Evolutionary conservation across 345 rosid species (phyloP).

Genomic region (Iberis pinnata): DNA sequence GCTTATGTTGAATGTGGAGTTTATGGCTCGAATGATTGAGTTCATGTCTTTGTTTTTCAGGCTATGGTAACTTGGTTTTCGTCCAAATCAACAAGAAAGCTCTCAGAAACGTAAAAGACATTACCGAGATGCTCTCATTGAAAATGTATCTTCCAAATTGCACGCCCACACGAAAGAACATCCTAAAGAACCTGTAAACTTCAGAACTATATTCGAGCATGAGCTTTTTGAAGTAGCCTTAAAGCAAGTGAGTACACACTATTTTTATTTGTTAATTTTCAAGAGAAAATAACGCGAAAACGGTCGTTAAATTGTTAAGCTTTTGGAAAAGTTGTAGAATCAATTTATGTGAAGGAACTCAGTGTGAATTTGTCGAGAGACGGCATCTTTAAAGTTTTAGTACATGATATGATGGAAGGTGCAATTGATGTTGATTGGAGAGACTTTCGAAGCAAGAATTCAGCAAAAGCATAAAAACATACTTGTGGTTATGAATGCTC

Average conservation of each 20-base stretch:
- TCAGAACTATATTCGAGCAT: slow-evolving; percentile 62
- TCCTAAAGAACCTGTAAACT: slow-evolving; percentile 48
- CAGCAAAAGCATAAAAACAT: slow-evolving; percentile 40
- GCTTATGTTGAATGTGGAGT: not conserved
- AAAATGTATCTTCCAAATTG: slow-evolving; percentile 14
- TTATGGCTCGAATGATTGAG: not conserved
- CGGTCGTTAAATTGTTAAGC: slow-evolving; percentile 41
- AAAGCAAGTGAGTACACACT: slow-evolving; percentile 50
- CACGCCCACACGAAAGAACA: slow-evolving; percentile 33
- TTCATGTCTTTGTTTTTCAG: not conserved
- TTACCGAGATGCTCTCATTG: not conserved
- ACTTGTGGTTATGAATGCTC: slow-evolving; percentile 59
- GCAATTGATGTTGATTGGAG: slow-evolving; percentile 90
- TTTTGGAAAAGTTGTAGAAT: slow-evolving; percentile 53
- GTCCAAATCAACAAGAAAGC: not conserved
- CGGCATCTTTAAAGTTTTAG: slow-evolving; percentile 48
- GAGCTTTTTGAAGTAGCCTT: slow-evolving; percentile 64
- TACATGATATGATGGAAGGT: slow-evolving; percentile 68
- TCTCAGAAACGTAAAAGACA: not conserved
- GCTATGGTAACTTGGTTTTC: not conserved
- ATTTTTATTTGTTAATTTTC: not conserved
- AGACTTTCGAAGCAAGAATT: slow-evolving; percentile 59
- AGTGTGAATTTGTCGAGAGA: slow-evolving; percentile 48
- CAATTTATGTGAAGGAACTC: slow-evolving; percentile 62
- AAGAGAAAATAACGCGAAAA: not conserved